Conservation (phyloP, 768 basidiomycete species). For the Suillus subaureus region DNA sequence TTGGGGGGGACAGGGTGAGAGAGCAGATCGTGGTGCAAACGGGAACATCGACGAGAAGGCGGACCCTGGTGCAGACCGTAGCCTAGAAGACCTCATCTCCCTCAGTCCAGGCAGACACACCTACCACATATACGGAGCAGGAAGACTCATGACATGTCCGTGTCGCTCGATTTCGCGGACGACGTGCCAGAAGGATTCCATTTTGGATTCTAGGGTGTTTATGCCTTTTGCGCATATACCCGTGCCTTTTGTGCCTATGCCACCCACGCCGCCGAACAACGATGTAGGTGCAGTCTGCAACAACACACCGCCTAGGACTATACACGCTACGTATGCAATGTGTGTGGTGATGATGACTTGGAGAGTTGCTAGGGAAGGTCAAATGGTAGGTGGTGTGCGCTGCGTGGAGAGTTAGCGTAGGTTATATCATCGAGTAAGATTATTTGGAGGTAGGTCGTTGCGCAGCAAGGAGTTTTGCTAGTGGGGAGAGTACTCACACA, state of each 20-base stretch:
- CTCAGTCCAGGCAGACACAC: conserved; percentile 55
- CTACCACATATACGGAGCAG: conserved; percentile 89
- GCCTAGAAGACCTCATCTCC: conserved; percentile 15
- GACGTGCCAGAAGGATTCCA: conserved; percentile 81
- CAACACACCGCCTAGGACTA: no score
- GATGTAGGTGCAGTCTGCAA: conserved; percentile 63
- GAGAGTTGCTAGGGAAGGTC: no score
- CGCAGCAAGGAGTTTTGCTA: no score
- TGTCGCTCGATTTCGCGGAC: conserved; percentile 90
- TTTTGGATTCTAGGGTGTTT: conserved; percentile 51
- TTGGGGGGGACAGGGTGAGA: conserved; percentile 4
- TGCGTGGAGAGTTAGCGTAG: conserved; percentile 13
- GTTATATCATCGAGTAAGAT: neutral
- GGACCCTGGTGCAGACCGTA: neutral
- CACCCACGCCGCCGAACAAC: neutral
- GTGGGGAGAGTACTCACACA: no score
- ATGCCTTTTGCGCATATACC: conserved; percentile 5
- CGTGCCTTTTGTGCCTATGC: neutral
- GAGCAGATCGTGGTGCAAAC: neutral
- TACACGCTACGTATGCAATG: no score
- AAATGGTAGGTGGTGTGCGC: conserved; percentile 67
- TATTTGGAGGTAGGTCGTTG: neutral
- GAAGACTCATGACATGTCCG: conserved; percentile 79
- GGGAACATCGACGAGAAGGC: neutral
- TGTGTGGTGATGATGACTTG: no score